Conservation (phyloP, 78 protist species). For the Speleostelium caveatum region DNA sequence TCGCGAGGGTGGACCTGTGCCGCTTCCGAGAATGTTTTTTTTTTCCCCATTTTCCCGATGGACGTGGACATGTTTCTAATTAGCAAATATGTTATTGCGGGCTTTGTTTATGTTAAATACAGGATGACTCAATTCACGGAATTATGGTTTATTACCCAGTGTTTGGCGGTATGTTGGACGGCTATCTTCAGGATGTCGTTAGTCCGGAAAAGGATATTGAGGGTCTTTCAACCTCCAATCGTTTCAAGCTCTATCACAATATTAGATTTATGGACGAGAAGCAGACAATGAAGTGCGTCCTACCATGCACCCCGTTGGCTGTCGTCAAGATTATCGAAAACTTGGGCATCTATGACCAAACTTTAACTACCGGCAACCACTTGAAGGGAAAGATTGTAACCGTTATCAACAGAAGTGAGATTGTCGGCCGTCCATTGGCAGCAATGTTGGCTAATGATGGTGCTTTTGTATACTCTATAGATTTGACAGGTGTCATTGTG, state of each 20-base stretch:
- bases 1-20: too few species aligned
- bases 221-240: conserved; percentile 84
- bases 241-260: conserved; percentile 85
- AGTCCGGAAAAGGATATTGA: conserved; percentile 86
- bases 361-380: conserved; percentile 45
- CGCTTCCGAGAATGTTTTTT: too few species aligned
- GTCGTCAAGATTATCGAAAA: conserved; percentile 81
- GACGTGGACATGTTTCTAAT: too few species aligned
- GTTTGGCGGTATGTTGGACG: conserved; percentile 85
- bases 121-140: conserved; percentile 82
- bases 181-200: conserved; percentile 80
- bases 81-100: too few species aligned
- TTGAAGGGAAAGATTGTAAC: conserved; percentile 91
- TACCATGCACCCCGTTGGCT: conserved; percentile 90
- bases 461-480: conserved; percentile 79
- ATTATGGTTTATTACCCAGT: conserved; percentile 92
- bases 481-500: conserved; percentile 43
- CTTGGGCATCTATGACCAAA: conserved; percentile 70
- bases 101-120: too few species aligned
- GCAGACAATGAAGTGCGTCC: conserved; percentile 53
- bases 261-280: conserved; percentile 70
- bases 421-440: conserved; percentile 95
- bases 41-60: too few species aligned
- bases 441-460: conserved; percentile 83
- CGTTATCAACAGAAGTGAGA: conserved; percentile 92